Percentiles rank a stretch among this genome's conserved stretches.
These are phyloP conservation scores for Ambrosia artemisiifolia DNA, from an alignment of 129 eudicot genomes.

Conservation along the genomic window DNA sequence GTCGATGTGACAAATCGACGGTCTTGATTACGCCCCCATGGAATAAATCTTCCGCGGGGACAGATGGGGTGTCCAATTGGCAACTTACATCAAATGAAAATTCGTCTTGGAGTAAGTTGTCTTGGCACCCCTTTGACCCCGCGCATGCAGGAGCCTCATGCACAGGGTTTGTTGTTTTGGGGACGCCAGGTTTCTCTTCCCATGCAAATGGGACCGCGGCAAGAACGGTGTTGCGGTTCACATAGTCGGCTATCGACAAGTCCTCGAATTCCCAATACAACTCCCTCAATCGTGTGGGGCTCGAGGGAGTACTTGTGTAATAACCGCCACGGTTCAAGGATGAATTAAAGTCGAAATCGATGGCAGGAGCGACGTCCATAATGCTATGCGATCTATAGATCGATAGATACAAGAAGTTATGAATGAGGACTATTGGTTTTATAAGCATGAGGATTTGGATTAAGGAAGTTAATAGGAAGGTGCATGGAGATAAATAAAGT, in stretches of 20 bases:
- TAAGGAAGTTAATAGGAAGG: constrained; percentile 19
- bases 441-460: constrained; percentile 8
- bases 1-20: background rate
- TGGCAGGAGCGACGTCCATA: constrained; percentile 15
- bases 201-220: constrained; percentile 41
- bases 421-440: constrained; percentile 5
- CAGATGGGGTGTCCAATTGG: constrained; percentile 30
- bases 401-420: background rate
- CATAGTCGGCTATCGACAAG: constrained; percentile 15
- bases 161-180: constrained; percentile 15
- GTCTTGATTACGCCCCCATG: constrained; percentile 61
- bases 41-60: constrained; percentile 57
- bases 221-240: background rate
- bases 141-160: too few species aligned
- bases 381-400: background rate
- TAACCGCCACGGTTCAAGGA: constrained; percentile 30
- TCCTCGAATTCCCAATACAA: constrained; percentile 36
- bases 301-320: constrained; percentile 63
- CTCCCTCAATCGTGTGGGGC: constrained; percentile 40
- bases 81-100: constrained; percentile 56
- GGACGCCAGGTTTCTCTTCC: constrained; percentile 51
- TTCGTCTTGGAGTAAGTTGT: constrained; percentile 30
- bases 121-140: background rate
- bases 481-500: constrained; percentile 18
- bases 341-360: constrained; percentile 50